Evolutionary conservation across 192 early-diverging fungal genomes (phyloP).

Genomic region (Chytriomyces confervae): DNA sequence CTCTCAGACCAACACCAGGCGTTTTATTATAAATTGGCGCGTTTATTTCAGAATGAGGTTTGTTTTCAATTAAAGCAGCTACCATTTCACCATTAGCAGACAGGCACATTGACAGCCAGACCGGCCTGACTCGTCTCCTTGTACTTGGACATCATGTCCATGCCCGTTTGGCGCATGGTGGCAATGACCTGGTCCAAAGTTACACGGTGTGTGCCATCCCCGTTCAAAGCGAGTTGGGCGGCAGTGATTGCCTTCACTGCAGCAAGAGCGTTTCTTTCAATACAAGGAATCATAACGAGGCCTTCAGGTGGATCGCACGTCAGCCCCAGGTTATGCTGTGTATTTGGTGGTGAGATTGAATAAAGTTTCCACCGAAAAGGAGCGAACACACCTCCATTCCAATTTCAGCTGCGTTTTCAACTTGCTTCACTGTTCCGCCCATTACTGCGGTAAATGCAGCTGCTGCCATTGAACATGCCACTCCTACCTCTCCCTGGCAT

Average conservation of each 20-base stretch:
- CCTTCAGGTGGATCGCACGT: conserved; percentile 85
- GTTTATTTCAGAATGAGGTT: neutral
- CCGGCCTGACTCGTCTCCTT: conserved; percentile 95
- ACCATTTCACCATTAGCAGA: conserved; percentile 43
- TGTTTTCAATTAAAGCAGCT: neutral
- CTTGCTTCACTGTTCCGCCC: conserved; percentile 87
- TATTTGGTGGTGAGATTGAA: neutral
- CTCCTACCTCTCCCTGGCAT: conserved; percentile 97
- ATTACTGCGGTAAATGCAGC: conserved; percentile 95
- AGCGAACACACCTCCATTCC: conserved; percentile 69
- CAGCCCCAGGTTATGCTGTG: conserved; percentile 50
- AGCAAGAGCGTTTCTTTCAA: conserved; percentile 92
- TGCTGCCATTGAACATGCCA: conserved; percentile 96
- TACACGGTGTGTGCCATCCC: conserved; percentile 86
- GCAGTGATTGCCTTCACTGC: conserved; percentile 97
- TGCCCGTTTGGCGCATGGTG: conserved; percentile 85
- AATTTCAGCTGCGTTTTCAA: conserved; percentile 97
- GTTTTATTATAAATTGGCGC: neutral
- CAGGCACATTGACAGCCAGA: conserved; percentile 85
- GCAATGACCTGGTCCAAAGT: conserved; percentile 92
- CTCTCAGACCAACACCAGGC: neutral
- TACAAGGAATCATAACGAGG: conserved; percentile 94
- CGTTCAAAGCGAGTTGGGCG: conserved; percentile 92
- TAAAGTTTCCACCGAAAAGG: too few species aligned
- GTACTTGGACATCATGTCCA: conserved; percentile 74